Percentiles rank a stretch among this genome's conserved stretches.
These are phyloP conservation scores for Juglanconis juglandina DNA, from an alignment of 2,329 filamentous ascomycete species.

Conservation along the genomic window DNA sequence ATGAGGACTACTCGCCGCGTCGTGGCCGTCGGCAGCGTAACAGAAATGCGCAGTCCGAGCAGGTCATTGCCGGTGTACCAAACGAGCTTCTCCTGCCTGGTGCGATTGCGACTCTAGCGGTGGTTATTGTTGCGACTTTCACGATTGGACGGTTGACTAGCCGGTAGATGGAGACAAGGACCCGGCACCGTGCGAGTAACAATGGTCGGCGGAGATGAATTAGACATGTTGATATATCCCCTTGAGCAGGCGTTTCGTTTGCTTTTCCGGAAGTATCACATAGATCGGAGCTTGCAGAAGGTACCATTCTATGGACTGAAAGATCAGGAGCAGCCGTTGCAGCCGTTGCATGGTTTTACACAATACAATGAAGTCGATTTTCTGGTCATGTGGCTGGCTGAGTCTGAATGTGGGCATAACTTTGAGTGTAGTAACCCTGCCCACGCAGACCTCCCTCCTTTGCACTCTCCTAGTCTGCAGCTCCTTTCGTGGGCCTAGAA, in stretches of 20 bases:
- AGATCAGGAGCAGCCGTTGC: not conserved
- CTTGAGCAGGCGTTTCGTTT: not conserved
- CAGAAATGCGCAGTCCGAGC: slow-evolving; percentile 45
- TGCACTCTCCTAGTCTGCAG: too few species aligned
- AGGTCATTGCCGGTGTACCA: slow-evolving; percentile 84
- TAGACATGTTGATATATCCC: slow-evolving; percentile 5
- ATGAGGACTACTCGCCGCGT: slow-evolving; percentile 36
- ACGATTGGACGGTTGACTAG: slow-evolving; percentile 69
- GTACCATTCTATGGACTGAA: not conserved
- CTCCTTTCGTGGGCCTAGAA: too few species aligned
- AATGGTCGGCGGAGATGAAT: not conserved
- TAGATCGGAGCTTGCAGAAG: not conserved
- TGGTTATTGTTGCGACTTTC: slow-evolving; percentile 92
- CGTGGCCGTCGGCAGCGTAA: slow-evolving; percentile 40
- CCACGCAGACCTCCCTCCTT: too few species aligned
- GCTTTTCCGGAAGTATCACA: not conserved
- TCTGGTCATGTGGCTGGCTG: not conserved
- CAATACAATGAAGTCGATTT: not conserved
- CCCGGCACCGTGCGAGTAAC: not conserved
- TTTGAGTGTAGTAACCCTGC: too few species aligned
- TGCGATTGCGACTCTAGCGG: slow-evolving; percentile 90
- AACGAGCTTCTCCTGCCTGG: slow-evolving; percentile 92
- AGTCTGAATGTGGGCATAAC: too few species aligned
- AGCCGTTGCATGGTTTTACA: not conserved
- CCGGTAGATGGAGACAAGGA: slow-evolving; percentile 34